phyloP scores from a whole-genome alignment of 2,329 filamentous ascomycete species.

The Fusarium sp. region DNA sequence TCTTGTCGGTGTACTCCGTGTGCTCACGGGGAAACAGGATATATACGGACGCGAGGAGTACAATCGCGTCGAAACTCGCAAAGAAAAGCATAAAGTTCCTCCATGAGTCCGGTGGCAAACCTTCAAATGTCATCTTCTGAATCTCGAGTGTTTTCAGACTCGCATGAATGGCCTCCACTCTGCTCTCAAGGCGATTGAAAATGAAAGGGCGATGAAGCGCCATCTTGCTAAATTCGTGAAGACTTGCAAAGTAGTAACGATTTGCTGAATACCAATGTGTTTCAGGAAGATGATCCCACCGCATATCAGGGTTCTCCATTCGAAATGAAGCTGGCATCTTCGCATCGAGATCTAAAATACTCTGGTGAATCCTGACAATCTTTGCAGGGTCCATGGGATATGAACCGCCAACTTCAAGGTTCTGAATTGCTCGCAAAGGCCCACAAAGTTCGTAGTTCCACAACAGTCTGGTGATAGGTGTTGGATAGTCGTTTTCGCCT shows the following conservation, averaged over 20 bases:
- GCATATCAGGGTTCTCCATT: constrained; percentile 66
- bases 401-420: constrained; percentile 68
- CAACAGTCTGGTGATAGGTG: constrained; percentile 65
- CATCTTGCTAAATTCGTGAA: constrained; percentile 67
- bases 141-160: constrained; percentile 67
- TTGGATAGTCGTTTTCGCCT: constrained; percentile 65
- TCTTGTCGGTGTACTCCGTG: constrained; percentile 58
- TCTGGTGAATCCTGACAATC: constrained; percentile 66
- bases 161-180: constrained; percentile 67
- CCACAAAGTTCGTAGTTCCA: constrained; percentile 62
- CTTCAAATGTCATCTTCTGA: constrained; percentile 64
- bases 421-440: constrained; percentile 66
- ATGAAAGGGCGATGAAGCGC: constrained; percentile 73
- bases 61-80: constrained; percentile 73
- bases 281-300: constrained; percentile 66
- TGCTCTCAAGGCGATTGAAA: constrained; percentile 66
- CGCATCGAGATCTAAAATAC: constrained; percentile 61
- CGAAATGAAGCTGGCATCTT: constrained; percentile 66
- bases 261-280: constrained; percentile 64
- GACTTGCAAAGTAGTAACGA: constrained; percentile 62
- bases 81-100: constrained; percentile 69
- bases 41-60: constrained; percentile 70
- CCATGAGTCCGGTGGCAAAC: constrained; percentile 64
- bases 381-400: constrained; percentile 66
- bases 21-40: constrained; percentile 71